Evolutionary conservation across 257 asterid species (phyloP).

Genomic region (Plantago ovata): DNA sequence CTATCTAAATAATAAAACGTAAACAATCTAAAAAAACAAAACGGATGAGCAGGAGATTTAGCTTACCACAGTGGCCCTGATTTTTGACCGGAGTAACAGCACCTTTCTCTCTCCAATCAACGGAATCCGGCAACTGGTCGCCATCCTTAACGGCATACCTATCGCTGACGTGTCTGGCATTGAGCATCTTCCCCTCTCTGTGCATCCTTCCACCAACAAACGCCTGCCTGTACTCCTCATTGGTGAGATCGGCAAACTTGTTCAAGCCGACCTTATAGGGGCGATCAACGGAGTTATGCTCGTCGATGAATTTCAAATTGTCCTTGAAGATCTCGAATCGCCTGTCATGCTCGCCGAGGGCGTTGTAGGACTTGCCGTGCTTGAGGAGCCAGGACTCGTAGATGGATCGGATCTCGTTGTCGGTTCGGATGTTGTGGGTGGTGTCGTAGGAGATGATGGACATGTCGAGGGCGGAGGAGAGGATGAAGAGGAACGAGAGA

Average conservation of each 20-base stretch:
- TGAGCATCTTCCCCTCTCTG: constrained; percentile 17
- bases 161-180: background rate
- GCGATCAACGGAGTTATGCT: constrained; percentile 51
- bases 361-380: constrained; percentile 63
- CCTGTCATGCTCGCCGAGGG: constrained; percentile 61
- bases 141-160: constrained; percentile 57
- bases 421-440: constrained; percentile 31
- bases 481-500: constrained; percentile 26
- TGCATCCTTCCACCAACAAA: constrained; percentile 50
- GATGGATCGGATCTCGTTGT: constrained; percentile 31
- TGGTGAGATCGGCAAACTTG: constrained; percentile 76
- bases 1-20: background rate
- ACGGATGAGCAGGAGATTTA: background rate
- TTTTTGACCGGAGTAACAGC: constrained; percentile 81
- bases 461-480: constrained; percentile 64
- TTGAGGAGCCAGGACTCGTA: constrained; percentile 78
- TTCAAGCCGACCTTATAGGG: constrained; percentile 61
- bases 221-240: constrained; percentile 61
- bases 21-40: background rate
- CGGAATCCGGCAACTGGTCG: constrained; percentile 55
- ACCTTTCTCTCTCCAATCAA: constrained; percentile 89
- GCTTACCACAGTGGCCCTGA: constrained; percentile 89
- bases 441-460: constrained; percentile 57
- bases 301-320: constrained; percentile 53
- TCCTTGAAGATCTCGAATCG: constrained; percentile 75